A percentile compares a stretch with the other conserved stretches of the same genome.
phyloP scores from a whole-genome alignment of 73 alveolate species.

The Stentor roeselii region DNA sequence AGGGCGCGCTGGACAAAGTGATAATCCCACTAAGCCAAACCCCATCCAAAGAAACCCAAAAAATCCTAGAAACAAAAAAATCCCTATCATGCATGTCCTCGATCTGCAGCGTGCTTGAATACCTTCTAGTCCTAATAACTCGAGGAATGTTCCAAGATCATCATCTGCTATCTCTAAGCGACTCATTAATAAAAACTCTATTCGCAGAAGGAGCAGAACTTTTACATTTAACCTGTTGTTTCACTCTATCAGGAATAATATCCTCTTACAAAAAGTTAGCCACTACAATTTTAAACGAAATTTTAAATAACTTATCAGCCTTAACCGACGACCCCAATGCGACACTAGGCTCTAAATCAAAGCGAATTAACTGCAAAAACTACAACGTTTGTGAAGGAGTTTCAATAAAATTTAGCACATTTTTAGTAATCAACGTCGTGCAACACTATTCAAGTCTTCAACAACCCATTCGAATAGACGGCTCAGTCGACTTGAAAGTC shows the following conservation, averaged over 20 bases:
- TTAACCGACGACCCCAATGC: background rate
- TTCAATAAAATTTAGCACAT: conserved; percentile 14
- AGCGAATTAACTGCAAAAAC: background rate
- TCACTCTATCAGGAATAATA: background rate
- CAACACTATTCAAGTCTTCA: background rate
- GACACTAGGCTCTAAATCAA: conserved; percentile 3
- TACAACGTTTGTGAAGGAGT: background rate
- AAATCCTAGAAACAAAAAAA: background rate
- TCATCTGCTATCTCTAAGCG: background rate
- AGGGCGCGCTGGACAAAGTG: background rate
- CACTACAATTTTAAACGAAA: background rate
- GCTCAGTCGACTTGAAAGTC: background rate
- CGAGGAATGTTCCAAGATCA: background rate
- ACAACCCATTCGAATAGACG: background rate
- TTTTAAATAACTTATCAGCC: background rate
- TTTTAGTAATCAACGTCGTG: background rate
- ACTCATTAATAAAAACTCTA: background rate
- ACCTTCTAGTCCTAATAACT: background rate
- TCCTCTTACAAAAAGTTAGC: background rate
- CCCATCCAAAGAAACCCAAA: background rate
- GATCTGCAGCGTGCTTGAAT: background rate
- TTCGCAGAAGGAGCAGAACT: conserved; percentile 14
- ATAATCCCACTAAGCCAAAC: background rate
- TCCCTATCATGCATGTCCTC: background rate
- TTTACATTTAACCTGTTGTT: background rate